phyloP scores from a whole-genome alignment of 2,329 filamentous ascomycete genomes.

The Alternaria brassicicola region DNA sequence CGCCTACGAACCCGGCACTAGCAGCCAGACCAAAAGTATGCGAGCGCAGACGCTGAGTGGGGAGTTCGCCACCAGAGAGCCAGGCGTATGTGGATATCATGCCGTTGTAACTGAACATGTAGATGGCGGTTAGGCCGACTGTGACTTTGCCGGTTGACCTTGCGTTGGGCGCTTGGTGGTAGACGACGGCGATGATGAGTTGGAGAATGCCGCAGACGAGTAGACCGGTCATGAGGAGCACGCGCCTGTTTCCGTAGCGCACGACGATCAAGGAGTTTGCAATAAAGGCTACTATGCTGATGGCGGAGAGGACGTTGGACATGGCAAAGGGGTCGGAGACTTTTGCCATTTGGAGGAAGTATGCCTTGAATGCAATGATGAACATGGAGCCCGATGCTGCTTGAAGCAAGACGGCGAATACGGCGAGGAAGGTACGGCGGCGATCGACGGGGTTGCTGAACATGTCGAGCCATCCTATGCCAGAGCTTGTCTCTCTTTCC shows the following conservation, averaged over 20 bases:
- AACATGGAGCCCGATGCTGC: constrained; percentile 49
- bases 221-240: constrained; percentile 60
- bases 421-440: constrained; percentile 44
- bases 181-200: constrained; percentile 61
- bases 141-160: constrained; percentile 54
- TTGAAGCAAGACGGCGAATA: constrained; percentile 46
- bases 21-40: constrained; percentile 64
- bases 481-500: constrained; percentile 38
- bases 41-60: constrained; percentile 61
- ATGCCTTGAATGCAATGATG: constrained; percentile 54
- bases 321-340: constrained; percentile 63
- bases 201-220: constrained; percentile 60
- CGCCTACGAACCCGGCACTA: constrained; percentile 59
- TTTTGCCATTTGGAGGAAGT: constrained; percentile 66
- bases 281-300: constrained; percentile 62
- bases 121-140: constrained; percentile 60
- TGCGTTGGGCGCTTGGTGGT: constrained; percentile 52
- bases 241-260: constrained; percentile 59
- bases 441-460: constrained; percentile 44
- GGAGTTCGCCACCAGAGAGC: constrained; percentile 63
- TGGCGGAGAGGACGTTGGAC: constrained; percentile 60
- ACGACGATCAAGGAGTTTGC: constrained; percentile 62
- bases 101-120: constrained; percentile 62
- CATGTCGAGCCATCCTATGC: constrained; percentile 45
- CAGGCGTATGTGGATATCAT: constrained; percentile 64